Evolutionary conservation across 495 filamentous ascomycete species (phyloP), one percentile per base, ranked within the genome.

Genomic region (Letharia lupina): DNA sequence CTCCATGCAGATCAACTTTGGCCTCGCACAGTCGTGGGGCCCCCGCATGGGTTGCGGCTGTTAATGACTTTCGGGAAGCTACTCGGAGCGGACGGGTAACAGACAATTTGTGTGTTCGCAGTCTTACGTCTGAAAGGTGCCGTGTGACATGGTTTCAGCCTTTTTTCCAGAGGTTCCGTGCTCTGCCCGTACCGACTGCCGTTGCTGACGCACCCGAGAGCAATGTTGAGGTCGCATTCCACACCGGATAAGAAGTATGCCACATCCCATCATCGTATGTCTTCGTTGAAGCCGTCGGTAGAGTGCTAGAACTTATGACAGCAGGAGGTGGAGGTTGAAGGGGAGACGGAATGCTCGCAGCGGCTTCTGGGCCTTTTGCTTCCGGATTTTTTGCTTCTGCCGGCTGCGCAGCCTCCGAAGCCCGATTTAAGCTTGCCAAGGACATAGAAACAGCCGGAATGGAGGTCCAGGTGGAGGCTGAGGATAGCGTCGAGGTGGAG

Each of bases 401-500:
- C 23, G 42, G 41, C 50, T 42, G 39, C 8, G 54, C 35, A 37
- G 41, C 42, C 20, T 37, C 40, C 16, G 41, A 37, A 45, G 54
- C 63, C 11, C 42, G n/a, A n/a, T n/a, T 13, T 16, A 50, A 42
- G 47, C 16, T 56, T 50, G 35, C 37, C 37, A 57, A 28, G 31
- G 64, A 50, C 33, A 54, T 37, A 8, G 59, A 42, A 7, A 41
- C n/a, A 39, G 10, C 59, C 16, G 60, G 63, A 15, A 50, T 57
- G 11, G 63, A 41, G 20, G 52, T 40, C 45, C 59, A 68, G 50
- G 23, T 64, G 31, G 42, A 41, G 20, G 31, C 62, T 35, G 70
- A 71, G 57, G 69, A 67, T 69, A 23, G 28, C 28, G 70, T 68
- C 23, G 74, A 70, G 42, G 71, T 69, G n/a, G 74, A 72, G 33